These are phyloP conservation scores for Apiospora hydei DNA, from an alignment of 2,329 filamentous ascomycete genomes.

Conservation along the genomic window DNA sequence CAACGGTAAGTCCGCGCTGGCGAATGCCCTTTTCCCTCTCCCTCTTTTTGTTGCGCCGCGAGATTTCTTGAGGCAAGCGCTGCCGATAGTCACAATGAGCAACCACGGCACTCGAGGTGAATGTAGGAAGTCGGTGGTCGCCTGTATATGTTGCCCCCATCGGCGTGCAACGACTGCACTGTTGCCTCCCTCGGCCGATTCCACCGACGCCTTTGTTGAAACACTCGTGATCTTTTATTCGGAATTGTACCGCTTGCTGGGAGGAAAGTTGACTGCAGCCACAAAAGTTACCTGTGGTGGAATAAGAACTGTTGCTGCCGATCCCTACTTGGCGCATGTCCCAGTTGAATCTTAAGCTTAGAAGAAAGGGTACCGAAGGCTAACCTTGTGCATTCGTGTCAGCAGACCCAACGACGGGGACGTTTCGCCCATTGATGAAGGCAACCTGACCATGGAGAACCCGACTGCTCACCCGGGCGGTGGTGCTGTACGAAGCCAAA, in stretches of 20 bases:
- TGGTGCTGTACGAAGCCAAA: conserved; percentile 48
- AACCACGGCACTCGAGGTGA: conserved; percentile 24
- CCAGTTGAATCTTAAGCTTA: background rate
- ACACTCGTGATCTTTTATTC: background rate
- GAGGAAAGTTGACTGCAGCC: background rate
- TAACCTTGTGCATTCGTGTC: conserved; percentile 36
- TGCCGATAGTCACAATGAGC: background rate
- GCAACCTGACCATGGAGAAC: conserved; percentile 39
- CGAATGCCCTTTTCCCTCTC: background rate
- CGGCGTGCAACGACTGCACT: background rate
- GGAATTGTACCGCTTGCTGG: background rate
- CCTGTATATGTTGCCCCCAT: background rate
- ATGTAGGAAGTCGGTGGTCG: conserved; percentile 10
- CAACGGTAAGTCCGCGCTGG: conserved; percentile 49
- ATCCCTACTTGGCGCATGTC: conserved; percentile 1
- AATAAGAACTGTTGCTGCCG: background rate
- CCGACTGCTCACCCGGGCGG: conserved; percentile 35
- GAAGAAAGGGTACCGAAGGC: conserved; percentile 24
- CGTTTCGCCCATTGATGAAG: conserved; percentile 63
- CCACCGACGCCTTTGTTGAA: background rate
- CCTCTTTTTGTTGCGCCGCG: conserved; percentile 27
- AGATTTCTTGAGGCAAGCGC: conserved; percentile 18
- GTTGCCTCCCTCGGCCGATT: background rate
- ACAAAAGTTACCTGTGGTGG: background rate
- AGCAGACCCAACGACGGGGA: conserved; percentile 44